Base-by-base conservation (phyloP, 208 protist species). In the Cochliopodium minus region DNA sequence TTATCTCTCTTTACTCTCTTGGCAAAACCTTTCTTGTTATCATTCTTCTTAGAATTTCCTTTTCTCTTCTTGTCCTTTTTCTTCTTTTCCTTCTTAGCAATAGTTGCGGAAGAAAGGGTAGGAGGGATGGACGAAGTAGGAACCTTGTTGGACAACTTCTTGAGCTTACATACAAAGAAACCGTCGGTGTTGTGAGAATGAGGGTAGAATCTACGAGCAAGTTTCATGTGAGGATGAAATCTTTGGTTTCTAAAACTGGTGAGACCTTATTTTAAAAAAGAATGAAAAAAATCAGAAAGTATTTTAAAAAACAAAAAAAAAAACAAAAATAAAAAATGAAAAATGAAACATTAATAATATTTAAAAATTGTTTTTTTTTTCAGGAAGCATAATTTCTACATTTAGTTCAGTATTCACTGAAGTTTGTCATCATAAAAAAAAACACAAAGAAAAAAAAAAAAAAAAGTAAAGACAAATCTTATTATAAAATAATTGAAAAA, bases 111-210 rank as follows among this genome's bases (percentile, higher is more conserved):
- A 4, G 11, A 38, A 30, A 53, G 17, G 26, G 64, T 66, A 3
- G 15, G 13, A n/a, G n/a, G 66, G 13, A n/a, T 13, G 20, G 5
- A 26, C 22, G 53, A 29, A 34, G 40, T 76, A 34, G 69, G 43
- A 29, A 40, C 59, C 3, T 53, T 64, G 46, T 88, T 72, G 25
- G 55, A 58, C 11, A 79, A 39, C 71, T 97, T 97, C 65, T 89
- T 83, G 36, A 98, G 70, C 72, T 97, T 97, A 67, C 81, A 87
- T 2, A 99, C 91, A 71, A 88, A 99, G 82, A 99, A 99, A 51
- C 96, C 96, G 61, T 98, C 92, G 85, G 98, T 96, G 74, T 99
- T 99, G 77, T 98, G 90, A 23, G 83, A 79, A 65, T 99, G 96
- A 22, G 96, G 96, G 60, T 97, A 98, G 69, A 91, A 86, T 43